A percentile compares a stretch with the other conserved stretches of the same genome.
phyloP scores from a whole-genome alignment of 176 grass and related monocot genomes.

The Echinochloa phyllopogon region DNA sequence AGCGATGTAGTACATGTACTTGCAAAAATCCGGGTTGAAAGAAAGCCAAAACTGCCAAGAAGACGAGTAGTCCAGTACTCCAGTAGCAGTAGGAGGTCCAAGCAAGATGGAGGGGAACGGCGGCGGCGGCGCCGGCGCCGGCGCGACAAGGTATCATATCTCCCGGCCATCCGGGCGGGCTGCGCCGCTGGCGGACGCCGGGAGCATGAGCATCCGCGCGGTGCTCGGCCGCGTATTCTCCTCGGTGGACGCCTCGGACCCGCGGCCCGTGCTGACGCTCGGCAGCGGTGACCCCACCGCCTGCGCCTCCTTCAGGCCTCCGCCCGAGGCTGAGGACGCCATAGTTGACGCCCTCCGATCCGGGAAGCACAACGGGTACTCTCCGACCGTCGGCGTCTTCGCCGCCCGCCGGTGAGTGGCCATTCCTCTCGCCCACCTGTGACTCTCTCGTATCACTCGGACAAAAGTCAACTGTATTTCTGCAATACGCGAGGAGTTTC shows the following conservation, averaged over 20 bases:
- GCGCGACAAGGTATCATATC: slow-evolving; percentile 52
- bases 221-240: slow-evolving; percentile 43
- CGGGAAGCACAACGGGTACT: slow-evolving; percentile 62
- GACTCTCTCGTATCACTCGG: not conserved
- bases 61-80: not conserved
- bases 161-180: not conserved
- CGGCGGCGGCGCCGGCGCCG: not conserved
- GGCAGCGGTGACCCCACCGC: slow-evolving; percentile 69
- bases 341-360: slow-evolving; percentile 66
- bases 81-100: not conserved
- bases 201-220: slow-evolving; percentile 58
- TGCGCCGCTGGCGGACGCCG: slow-evolving; percentile 30
- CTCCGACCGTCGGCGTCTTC: slow-evolving; percentile 41
- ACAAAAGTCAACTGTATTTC: not conserved
- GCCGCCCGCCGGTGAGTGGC: slow-evolving; percentile 58
- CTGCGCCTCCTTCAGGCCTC: slow-evolving; percentile 71
- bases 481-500: not conserved
- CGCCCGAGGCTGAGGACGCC: slow-evolving; percentile 67
- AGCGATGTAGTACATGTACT: too few relatives aligned
- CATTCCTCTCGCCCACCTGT: not conserved
- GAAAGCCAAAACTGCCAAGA: too few relatives aligned
- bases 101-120: slow-evolving; percentile 59
- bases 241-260: slow-evolving; percentile 42
- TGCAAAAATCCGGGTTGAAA: too few relatives aligned
- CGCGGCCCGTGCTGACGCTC: slow-evolving; percentile 56